Conservation (phyloP, 306 rosid genomes). For the Pyrus betulifolia region DNA sequence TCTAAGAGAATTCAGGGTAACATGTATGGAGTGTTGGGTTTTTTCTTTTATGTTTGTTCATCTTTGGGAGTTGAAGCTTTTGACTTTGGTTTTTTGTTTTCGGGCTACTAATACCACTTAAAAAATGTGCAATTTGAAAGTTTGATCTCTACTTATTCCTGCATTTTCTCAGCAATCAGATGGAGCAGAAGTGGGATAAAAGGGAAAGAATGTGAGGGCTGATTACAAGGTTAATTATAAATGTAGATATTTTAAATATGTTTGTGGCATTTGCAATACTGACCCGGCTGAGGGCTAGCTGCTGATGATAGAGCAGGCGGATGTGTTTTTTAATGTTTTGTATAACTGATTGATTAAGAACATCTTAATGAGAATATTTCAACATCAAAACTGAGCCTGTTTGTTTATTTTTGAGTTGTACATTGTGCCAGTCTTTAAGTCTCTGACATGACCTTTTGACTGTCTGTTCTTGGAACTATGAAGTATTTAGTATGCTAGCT, state of each 20-base stretch:
- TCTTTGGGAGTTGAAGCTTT: background rate
- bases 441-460: too few relatives aligned
- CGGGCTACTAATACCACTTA: background rate
- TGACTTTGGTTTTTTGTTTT: background rate
- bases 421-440: too few relatives aligned
- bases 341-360: too few relatives aligned
- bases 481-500: too few relatives aligned
- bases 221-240: conserved; percentile 21
- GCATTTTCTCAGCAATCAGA: conserved; percentile 42
- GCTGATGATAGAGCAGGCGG: background rate
- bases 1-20: background rate
- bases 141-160: conserved; percentile 42
- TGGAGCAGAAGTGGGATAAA: conserved; percentile 36
- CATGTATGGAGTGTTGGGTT: background rate
- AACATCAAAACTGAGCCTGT: too few relatives aligned
- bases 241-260: background rate
- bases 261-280: background rate
- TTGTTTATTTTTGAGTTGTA: too few relatives aligned
- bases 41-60: background rate
- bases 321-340: background rate
- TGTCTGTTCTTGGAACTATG: too few relatives aligned
- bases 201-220: conserved; percentile 33
- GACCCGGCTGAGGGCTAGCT: conserved; percentile 2
- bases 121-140: background rate
- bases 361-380: background rate